Base-by-base conservation (phyloP, 1,284 basidiomycete species). In the Ceratobasidium papillatum region DNA sequence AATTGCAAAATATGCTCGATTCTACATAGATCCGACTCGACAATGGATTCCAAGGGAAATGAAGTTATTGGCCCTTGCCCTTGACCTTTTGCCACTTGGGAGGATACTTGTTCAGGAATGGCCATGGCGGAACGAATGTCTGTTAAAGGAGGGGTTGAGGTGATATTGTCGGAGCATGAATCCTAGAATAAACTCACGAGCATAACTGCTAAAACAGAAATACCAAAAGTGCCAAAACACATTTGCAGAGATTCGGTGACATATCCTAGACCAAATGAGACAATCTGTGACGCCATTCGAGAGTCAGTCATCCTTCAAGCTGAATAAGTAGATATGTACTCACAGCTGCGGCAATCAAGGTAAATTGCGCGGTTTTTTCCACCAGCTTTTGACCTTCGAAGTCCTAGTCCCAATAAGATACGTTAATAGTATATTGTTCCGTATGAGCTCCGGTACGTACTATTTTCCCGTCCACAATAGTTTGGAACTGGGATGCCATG, bases 41-140 rank as follows among this genome's bases (percentile, higher is more conserved):
- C 7, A 7, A 14, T 41, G 7, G 14, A 41, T 41, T 14, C 38
- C 38, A 41, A 41, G 38, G 14, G 5, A 14, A 41, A 7, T 7
- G 7, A 30, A 32, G 12, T 75, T 75, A 81, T 77, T 77, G 75
- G 51, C 78, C 78, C 76, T 79, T 83, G 51, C 78, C 74, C 52
- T 78, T 80, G 9, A 79, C 80, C 25, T 88, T 83, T 47, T 90
- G 82, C 91, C 91, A 93, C 77, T 85, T 82, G 59, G 91, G 87
- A 22, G 90, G 87, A 79, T 92, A 84, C 19, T 81, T 82, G 77
- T 90, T 91, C 81, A 86, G 91, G 80, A 86, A 82, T 0, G 88
- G 86, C 92, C 92, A 93, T 12, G 89, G 89, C 0, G 91, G 91
- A 4, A 93, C 77, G n/a, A 89, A 84, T 49, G 85, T 80, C 91